phyloP scores from a whole-genome alignment of 345 rosid species.

The Linum lewisii region DNA sequence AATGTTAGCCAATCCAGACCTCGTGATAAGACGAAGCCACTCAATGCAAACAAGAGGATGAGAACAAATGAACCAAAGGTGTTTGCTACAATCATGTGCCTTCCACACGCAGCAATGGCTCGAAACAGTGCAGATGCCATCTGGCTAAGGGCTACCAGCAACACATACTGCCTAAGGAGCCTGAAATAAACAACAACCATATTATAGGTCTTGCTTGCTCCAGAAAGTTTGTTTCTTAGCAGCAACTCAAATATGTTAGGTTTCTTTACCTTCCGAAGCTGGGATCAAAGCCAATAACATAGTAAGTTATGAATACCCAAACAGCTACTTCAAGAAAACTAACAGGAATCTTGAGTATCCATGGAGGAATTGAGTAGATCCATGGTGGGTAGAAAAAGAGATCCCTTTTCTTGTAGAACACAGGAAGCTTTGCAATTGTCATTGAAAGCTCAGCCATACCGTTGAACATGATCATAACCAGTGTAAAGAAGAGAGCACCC shows the following conservation, averaged over 20 bases:
- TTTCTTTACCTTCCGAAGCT: neutral
- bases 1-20: neutral
- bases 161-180: neutral
- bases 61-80: neutral
- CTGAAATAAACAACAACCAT: neutral
- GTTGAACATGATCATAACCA: neutral
- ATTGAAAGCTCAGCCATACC: neutral
- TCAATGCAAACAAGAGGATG: neutral
- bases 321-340: neutral
- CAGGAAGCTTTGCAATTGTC: neutral
- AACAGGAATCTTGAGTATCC: neutral
- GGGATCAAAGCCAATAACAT: neutral
- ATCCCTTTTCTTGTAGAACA: neutral
- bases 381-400: neutral
- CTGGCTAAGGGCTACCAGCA: neutral
- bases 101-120: neutral
- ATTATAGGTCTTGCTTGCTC: neutral
- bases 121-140: constrained; percentile 1
- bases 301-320: constrained; percentile 1
- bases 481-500: neutral
- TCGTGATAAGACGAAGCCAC: neutral
- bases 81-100: neutral
- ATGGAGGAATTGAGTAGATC: neutral
- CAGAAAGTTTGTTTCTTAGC: neutral
- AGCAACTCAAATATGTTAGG: neutral